Evolutionary conservation across 148 eudicot species (phyloP).

Genomic region (Spergularia marina): DNA sequence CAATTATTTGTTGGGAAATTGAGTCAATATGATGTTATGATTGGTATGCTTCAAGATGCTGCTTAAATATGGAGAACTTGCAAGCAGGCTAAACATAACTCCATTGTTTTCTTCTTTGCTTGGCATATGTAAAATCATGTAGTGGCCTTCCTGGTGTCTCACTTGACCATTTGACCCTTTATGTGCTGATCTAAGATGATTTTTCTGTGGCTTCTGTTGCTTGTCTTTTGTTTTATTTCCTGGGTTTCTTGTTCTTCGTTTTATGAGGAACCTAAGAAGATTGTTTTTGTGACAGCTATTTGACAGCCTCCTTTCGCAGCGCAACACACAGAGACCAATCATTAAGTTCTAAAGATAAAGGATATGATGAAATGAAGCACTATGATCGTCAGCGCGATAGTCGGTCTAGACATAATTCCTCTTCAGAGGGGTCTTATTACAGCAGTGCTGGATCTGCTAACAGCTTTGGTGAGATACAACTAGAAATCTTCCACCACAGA

Average conservation of each 20-base stretch:
- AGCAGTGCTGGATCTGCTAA: constrained; percentile 50
- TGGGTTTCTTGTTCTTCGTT: background rate
- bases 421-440: constrained; percentile 34
- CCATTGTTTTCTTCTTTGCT: background rate
- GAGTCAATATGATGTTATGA: background rate
- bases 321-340: constrained; percentile 48
- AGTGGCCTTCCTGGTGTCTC: background rate
- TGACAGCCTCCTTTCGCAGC: constrained; percentile 85
- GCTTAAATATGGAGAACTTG: background rate
- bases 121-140: background rate
- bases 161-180: constrained; percentile 1
- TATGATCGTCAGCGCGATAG: constrained; percentile 28
- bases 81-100: background rate
- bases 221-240: background rate
- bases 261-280: constrained; percentile 22
- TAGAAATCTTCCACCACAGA: constrained; percentile 83
- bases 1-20: background rate
- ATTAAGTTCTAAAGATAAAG: constrained; percentile 38
- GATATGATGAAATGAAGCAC: constrained; percentile 28
- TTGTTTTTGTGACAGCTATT: constrained; percentile 54
- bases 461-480: constrained; percentile 75
- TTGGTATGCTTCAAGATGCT: background rate
- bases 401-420: constrained; percentile 29
- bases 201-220: background rate
- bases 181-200: background rate